phyloP scores from a whole-genome alignment of 768 basidiomycete species.

The Lentinus brumalis region DNA sequence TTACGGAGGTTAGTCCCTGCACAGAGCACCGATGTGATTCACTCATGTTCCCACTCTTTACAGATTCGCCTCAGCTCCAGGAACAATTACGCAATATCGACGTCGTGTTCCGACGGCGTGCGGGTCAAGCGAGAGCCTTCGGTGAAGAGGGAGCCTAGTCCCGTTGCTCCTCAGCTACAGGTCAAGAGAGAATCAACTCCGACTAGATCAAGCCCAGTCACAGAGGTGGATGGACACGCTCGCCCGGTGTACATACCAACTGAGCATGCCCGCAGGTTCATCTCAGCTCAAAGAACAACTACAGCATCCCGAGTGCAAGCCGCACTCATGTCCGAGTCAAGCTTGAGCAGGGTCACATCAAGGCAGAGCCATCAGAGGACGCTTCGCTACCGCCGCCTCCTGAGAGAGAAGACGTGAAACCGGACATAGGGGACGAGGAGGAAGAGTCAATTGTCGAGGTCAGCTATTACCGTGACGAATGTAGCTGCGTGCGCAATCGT shows the following conservation, averaged over 20 bases:
- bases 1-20: background rate
- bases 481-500: background rate
- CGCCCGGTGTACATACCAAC: background rate
- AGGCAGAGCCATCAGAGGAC: background rate
- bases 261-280: background rate
- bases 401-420: too few species aligned
- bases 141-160: background rate
- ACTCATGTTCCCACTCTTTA: background rate
- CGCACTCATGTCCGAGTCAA: background rate
- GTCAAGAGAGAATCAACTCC: background rate
- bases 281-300: background rate
- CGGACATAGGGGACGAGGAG: conserved; percentile 2
- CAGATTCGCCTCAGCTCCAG: background rate
- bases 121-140: background rate
- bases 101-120: background rate
- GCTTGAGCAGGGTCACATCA: background rate
- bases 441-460: conserved; percentile 2
- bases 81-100: background rate
- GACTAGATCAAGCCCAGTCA: background rate
- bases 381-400: background rate
- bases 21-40: background rate
- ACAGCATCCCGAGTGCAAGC: background rate
- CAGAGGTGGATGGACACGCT: background rate
- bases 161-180: background rate
- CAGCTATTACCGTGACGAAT: background rate